Evolutionary conservation across 2,329 filamentous ascomycete species (phyloP), one percentile per base, ranked within the genome.

Genomic region (Triangularia verruculosa): DNA sequence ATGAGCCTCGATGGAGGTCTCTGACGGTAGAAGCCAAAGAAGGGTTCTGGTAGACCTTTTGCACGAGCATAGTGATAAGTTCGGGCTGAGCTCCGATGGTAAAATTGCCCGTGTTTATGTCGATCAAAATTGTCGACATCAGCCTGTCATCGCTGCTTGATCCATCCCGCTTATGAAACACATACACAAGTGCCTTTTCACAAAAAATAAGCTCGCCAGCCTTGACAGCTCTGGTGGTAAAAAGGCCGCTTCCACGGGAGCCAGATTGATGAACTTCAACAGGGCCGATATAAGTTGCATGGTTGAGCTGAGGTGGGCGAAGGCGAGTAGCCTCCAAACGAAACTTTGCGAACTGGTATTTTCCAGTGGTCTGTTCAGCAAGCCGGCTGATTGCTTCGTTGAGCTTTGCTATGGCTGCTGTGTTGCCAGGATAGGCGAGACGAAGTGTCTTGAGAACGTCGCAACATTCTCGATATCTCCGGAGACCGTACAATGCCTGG

Each of bases 161-260:
- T 20, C 64, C 67, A 8, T 69, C 67, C 3, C 68, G 71, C 32
- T 65, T 73, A 34, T 64, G 67, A 52, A 73, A 79, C 20, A 65
- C 73, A 68, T 83, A 77, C 0, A 71, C 71, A 67, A 86, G 84
- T 0, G 83, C 83, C 65, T 86, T 87, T 64, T 86, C 84, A 55
- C 82, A 86, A 1, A 86, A 67, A 0, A 87, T 70, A 1, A 86
- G 73, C 3, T 85, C 80, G 0, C 83, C 83, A 0, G 79, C 77
- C 39, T 75, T 74, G 1, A 86, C 80, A 0, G 74, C 68, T 20
- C 74, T 71, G 0, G 78, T 83, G 0, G 80, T 81, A 67, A 86
- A 87, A 0, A 86, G 71, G 0, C 84, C 84, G 2, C 77, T 75
- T 2, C 82, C 83, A 17, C 77, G 74, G n/a, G 57, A 43, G 22